Evolutionary conservation across 306 rosid genomes (phyloP).

Genomic region (Gynostemma pentaphyllum): DNA sequence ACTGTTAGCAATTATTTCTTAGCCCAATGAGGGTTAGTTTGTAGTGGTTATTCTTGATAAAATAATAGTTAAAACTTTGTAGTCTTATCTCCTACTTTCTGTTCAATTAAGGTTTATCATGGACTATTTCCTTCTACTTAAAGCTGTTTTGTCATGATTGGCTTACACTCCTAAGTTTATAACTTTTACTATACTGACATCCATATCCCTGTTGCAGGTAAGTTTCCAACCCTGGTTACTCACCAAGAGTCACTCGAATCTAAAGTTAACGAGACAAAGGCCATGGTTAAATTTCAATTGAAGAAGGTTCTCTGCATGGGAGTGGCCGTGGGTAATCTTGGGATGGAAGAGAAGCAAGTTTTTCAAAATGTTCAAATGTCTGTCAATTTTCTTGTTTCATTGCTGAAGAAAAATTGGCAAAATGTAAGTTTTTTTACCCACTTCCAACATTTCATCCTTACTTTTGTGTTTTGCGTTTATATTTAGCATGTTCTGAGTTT

Average conservation of each 20-base stretch:
- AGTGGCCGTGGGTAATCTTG: constrained; percentile 71
- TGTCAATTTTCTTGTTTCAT: constrained; percentile 74
- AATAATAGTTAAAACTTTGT: background rate
- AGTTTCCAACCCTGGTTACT: constrained; percentile 67
- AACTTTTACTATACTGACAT: background rate
- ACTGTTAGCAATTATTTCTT: background rate
- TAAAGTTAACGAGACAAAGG: constrained; percentile 74
- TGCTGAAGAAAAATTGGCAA: constrained; percentile 83
- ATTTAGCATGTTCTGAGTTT: background rate
- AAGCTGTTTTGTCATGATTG: background rate
- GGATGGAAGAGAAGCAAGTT: constrained; percentile 87
- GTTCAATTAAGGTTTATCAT: background rate
- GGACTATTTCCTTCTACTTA: background rate
- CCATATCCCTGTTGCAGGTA: constrained; percentile 26
- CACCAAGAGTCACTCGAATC: constrained; percentile 84
- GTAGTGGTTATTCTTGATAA: background rate
- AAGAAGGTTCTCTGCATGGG: constrained; percentile 92
- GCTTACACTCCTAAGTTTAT: background rate
- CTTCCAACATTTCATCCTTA: background rate
- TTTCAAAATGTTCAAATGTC: constrained; percentile 79
- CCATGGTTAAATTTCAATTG: constrained; percentile 72
- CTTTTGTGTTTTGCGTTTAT: background rate
- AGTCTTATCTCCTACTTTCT: background rate
- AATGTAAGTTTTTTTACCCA: constrained; percentile 34
- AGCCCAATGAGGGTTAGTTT: background rate